Conservation (phyloP, 1,284 basidiomycete genomes). For the Marasmius tenuissimus region DNA sequence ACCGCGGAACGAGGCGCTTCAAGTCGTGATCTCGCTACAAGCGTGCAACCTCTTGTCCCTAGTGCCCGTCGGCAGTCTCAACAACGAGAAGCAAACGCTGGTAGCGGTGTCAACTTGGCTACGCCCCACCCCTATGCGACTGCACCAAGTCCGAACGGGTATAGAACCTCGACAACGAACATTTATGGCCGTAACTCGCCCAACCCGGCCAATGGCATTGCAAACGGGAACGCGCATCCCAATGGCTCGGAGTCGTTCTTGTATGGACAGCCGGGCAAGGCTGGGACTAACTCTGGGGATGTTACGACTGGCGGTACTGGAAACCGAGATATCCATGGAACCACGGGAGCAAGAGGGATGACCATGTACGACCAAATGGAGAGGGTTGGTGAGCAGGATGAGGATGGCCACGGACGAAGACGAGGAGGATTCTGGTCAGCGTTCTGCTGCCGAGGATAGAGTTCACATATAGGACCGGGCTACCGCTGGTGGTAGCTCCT, state of each 20-base stretch:
- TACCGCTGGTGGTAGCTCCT: slow-evolving; percentile 8
- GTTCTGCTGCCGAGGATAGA: slow-evolving; percentile 48
- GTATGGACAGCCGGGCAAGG: slow-evolving; percentile 55
- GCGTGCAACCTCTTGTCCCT: slow-evolving; percentile 63
- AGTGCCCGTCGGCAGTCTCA: slow-evolving; percentile 58
- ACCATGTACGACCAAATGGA: slow-evolving; percentile 57
- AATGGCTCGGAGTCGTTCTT: slow-evolving; percentile 62
- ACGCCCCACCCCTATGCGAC: slow-evolving; percentile 69
- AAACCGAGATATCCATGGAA: slow-evolving; percentile 30
- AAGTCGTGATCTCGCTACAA: slow-evolving; percentile 47
- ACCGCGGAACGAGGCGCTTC: slow-evolving; percentile 43
- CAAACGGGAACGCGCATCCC: slow-evolving; percentile 38
- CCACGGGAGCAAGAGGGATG: slow-evolving; percentile 45
- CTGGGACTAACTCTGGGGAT: slow-evolving; percentile 46
- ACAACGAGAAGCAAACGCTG: slow-evolving; percentile 42
- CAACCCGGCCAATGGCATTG: slow-evolving; percentile 34
- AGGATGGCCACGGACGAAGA: slow-evolving; percentile 47
- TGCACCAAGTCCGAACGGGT: slow-evolving; percentile 54
- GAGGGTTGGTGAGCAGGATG: slow-evolving; percentile 44
- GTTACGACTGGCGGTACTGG: slow-evolving; percentile 40
- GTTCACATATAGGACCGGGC: background rate
- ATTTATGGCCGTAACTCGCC: slow-evolving; percentile 62
- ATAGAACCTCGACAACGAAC: slow-evolving; percentile 40
- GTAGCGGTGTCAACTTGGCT: slow-evolving; percentile 39
- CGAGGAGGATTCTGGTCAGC: slow-evolving; percentile 50